Percentiles rank a stretch among this genome's conserved stretches.
Conservation (phyloP, 1,284 basidiomycete genomes). For the Chalciporus sp. region DNA sequence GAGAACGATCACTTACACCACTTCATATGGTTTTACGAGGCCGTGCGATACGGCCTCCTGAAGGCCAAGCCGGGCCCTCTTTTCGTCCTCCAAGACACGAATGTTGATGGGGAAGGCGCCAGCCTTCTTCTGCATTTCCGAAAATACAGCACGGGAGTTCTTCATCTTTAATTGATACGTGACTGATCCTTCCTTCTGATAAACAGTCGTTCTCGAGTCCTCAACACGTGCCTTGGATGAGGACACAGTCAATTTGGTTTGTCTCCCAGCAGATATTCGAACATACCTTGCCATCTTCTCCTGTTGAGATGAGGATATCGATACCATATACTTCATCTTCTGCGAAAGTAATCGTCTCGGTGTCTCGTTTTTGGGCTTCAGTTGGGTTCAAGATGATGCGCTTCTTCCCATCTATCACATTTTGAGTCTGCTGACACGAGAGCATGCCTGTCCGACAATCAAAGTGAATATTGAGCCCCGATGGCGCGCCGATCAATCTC, state of each 20-base stretch:
- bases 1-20: conserved; percentile 59
- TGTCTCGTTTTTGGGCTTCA: conserved; percentile 81
- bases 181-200: conserved; percentile 84
- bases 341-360: conserved; percentile 83
- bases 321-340: conserved; percentile 97
- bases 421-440: conserved; percentile 89
- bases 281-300: conserved; percentile 84
- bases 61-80: conserved; percentile 91
- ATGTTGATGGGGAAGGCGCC: conserved; percentile 98
- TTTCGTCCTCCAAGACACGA: conserved; percentile 92
- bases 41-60: conserved; percentile 95
- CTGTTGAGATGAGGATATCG: conserved; percentile 89
- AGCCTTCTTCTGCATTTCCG: conserved; percentile 97
- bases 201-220: conserved; percentile 90
- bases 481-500: conserved; percentile 26
- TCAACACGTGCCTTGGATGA: conserved; percentile 74
- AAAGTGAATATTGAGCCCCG: conserved; percentile 1
- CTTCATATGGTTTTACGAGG: conserved; percentile 88
- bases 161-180: conserved; percentile 99
- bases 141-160: conserved; percentile 92
- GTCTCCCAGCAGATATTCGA: neutral
- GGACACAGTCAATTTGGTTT: conserved; percentile 7
- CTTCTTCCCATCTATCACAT: conserved; percentile 97
- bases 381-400: conserved; percentile 90
- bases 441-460: conserved; percentile 67